phyloP scores from a whole-genome alignment of 805 yeast genomes.

The Yamadazyma takamatsuzukensis region DNA sequence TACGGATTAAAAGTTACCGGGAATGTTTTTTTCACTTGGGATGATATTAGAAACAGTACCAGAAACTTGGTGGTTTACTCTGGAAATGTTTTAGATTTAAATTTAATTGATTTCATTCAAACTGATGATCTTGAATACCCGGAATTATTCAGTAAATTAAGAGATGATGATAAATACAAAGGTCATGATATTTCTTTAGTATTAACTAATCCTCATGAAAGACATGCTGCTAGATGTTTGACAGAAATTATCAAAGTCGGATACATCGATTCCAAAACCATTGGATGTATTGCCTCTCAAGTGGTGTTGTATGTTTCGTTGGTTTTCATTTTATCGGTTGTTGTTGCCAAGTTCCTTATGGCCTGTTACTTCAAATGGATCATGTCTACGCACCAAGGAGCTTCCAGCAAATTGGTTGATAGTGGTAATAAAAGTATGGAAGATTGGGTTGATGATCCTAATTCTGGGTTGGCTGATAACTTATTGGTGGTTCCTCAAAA shows the following conservation, averaged over 20 bases:
- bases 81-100: conserved; percentile 84
- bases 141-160: conserved; percentile 59
- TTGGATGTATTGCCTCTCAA: conserved; percentile 91
- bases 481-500: conserved; percentile 47
- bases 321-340: conserved; percentile 80
- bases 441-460: conserved; percentile 61
- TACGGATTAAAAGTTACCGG: conserved; percentile 59
- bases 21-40: conserved; percentile 88
- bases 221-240: conserved; percentile 75
- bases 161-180: conserved; percentile 47
- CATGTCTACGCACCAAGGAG: conserved; percentile 73
- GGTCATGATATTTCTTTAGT: conserved; percentile 84
- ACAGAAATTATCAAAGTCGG: conserved; percentile 88
- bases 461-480: conserved; percentile 26
- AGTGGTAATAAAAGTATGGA: conserved; percentile 69
- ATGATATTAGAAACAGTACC: conserved; percentile 63
- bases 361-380: conserved; percentile 91
- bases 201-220: conserved; percentile 60
- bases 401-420: conserved; percentile 57
- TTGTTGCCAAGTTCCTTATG: conserved; percentile 68
- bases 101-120: conserved; percentile 71
- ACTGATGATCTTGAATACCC: conserved; percentile 71
- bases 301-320: conserved; percentile 79
- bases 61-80: conserved; percentile 84
- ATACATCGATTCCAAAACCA: conserved; percentile 77